Base-by-base conservation (phyloP, 768 basidiomycete species). In the Boletus huronensis region DNA sequence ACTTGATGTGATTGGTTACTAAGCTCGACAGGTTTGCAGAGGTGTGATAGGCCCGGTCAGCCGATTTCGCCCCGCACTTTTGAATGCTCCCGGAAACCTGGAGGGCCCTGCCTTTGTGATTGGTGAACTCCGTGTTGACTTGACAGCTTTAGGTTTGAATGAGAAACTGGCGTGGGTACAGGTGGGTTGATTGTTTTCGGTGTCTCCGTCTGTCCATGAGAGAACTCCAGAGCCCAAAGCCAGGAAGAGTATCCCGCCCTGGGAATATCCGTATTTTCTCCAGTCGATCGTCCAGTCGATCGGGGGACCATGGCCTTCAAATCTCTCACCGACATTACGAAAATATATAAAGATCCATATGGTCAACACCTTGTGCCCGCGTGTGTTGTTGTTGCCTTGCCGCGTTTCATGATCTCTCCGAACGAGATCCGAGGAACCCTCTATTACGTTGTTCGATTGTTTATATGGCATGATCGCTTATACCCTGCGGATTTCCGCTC, bases 301-400 rank as follows among this genome's bases (percentile, higher is more conserved):
- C 19, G 26, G 51, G 28, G 25, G 10, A 25, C 40, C 26, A 19
- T 25, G 53, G 11, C 16, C 6, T 26, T 31, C 7, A 3, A 38
- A 17, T 29, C 25, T 58, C 44, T 58, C 57, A 51, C 44, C 26
- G 19, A 14, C 6, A 11, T 57, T 29, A 57, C 36, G 56, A 47
- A 39, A 38, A 23, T 10, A 39, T 21, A 23, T 36, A 34, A 35
- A 17, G 34, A 23, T 17, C 31, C 52, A 47, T 55, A 16, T 21
- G 45, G 26, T n/a, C 25, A 35, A 39, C 6, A 3, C 34, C 53
- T 23, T 8, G 31, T 53, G 29, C 13, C 34, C 29, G 46, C 6
- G 6, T 32, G 19, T 31, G 29, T 40, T 26, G 14, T 14, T 38
- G 35, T 17, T n/a, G 16, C 36, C 13, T 11, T 36, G 26, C 19